Percentiles rank a stretch among this genome's conserved stretches.
Evolutionary conservation across 305 asterid species (phyloP).

Genomic region (Ruellia speciosa): DNA sequence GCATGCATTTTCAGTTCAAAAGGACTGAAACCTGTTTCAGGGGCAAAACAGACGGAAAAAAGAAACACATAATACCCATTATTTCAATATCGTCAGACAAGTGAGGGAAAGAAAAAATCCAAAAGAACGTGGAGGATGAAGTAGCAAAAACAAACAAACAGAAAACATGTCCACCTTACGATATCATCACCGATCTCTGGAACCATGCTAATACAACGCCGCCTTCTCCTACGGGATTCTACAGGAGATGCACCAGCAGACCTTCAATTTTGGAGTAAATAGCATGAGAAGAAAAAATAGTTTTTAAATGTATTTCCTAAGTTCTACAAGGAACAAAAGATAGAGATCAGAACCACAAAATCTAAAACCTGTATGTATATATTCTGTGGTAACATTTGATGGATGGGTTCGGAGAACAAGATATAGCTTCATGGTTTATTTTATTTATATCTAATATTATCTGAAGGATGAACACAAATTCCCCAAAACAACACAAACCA

Average conservation of each 20-base stretch:
- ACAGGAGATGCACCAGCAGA: constrained; percentile 87
- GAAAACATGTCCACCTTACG: constrained; percentile 57
- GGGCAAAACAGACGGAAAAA: too few species aligned
- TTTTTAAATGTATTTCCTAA: constrained; percentile 6
- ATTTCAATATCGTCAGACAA: constrained; percentile 1
- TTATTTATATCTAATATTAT: not conserved
- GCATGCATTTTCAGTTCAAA: not conserved
- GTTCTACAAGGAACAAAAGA: not conserved
- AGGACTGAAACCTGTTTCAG: constrained; percentile 1
- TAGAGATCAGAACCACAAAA: not conserved
- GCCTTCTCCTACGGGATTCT: constrained; percentile 65
- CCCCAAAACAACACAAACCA: constrained; percentile 2
- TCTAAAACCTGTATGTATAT: too few species aligned
- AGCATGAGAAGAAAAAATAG: constrained; percentile 17
- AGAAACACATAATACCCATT: not conserved
- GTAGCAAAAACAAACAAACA: constrained; percentile 10
- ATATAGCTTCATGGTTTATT: not conserved
- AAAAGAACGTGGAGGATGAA: constrained; percentile 14
- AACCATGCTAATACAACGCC: constrained; percentile 69
- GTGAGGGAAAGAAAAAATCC: constrained; percentile 2
- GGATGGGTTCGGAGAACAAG: not conserved
- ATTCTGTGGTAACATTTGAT: too few species aligned
- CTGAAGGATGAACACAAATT: constrained; percentile 3
- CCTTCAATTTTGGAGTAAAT: constrained; percentile 31
- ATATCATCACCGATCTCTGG: constrained; percentile 93